Conservation (phyloP, 176 grass and related monocot genomes). For the Eleusine coracana region DNA sequence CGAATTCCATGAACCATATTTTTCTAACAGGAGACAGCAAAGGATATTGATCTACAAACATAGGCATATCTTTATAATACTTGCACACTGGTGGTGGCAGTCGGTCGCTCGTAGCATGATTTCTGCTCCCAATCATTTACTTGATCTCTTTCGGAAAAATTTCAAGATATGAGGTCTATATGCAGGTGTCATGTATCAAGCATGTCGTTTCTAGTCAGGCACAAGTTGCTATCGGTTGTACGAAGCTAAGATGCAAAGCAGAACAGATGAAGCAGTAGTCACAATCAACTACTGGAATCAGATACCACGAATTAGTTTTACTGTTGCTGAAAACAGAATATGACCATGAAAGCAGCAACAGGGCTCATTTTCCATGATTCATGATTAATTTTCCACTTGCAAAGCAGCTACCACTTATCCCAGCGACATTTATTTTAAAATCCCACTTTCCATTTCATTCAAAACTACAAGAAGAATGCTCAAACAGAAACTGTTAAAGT, state of each 20-base stretch:
- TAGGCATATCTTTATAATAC: not conserved
- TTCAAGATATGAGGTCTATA: slow-evolving; percentile 27
- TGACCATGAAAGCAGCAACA: slow-evolving; percentile 6
- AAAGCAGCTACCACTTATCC: slow-evolving; percentile 30
- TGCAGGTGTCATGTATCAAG: not conserved
- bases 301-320: slow-evolving; percentile 30
- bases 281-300: slow-evolving; percentile 66
- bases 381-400: slow-evolving; percentile 22
- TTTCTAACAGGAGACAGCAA: too few relatives aligned
- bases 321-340: slow-evolving; percentile 16
- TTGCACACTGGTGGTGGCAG: not conserved
- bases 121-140: slow-evolving; percentile 12
- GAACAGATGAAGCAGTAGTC: slow-evolving; percentile 47
- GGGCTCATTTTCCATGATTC: slow-evolving; percentile 14
- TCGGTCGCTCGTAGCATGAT: slow-evolving; percentile 4
- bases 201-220: slow-evolving; percentile 8
- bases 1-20: not conserved
- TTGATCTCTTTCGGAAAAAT: slow-evolving; percentile 12
- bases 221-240: slow-evolving; percentile 55
- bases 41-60: too few relatives aligned
- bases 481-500: not conserved
- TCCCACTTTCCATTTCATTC: slow-evolving; percentile 7
- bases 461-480: not conserved
- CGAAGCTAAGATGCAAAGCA: slow-evolving; percentile 64
- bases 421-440: not conserved